A percentile compares a stretch with the other conserved stretches of the same genome.
Evolutionary conservation across 768 basidiomycete species (phyloP).

Genomic region (Psilocybe sp.): DNA sequence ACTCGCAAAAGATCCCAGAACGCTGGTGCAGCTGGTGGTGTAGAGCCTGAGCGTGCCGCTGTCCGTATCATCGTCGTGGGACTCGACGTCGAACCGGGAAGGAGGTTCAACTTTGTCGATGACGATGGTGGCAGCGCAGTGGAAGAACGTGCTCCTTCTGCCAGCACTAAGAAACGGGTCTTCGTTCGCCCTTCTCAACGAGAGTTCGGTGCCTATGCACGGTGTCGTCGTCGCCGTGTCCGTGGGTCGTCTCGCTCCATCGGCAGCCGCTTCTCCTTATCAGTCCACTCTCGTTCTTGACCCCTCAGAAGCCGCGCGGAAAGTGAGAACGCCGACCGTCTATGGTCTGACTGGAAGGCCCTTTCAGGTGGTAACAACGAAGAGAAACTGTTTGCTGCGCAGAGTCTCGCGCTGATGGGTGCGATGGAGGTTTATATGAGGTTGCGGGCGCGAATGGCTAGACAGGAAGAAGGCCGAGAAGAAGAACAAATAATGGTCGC

Average conservation of each 20-base stretch:
- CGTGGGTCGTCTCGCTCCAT: conserved; percentile 37
- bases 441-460: conserved; percentile 40
- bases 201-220: conserved; percentile 69
- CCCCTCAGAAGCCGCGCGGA: conserved; percentile 23
- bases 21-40: conserved; percentile 74
- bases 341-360: conserved; percentile 60
- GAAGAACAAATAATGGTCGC: conserved; percentile 1
- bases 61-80: too few species aligned
- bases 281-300: conserved; percentile 41
- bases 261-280: conserved; percentile 2
- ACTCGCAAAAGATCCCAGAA: conserved; percentile 67
- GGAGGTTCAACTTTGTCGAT: not conserved
- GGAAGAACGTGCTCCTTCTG: conserved; percentile 48
- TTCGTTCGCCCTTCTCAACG: conserved; percentile 64
- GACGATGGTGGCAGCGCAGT: conserved; percentile 4
- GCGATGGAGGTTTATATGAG: conserved; percentile 44
- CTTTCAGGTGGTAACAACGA: conserved; percentile 32
- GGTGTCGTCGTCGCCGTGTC: conserved; percentile 73
- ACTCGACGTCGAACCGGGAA: too few species aligned
- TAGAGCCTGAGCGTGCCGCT: conserved; percentile 46
- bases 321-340: conserved; percentile 27
- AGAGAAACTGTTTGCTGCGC: conserved; percentile 38
- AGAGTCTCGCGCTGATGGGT: conserved; percentile 44
- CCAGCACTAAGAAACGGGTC: conserved; percentile 64
- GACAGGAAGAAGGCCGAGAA: conserved; percentile 4